Base-by-base conservation (phyloP, 495 filamentous ascomycete genomes). In the Lepidopterella palustris region DNA sequence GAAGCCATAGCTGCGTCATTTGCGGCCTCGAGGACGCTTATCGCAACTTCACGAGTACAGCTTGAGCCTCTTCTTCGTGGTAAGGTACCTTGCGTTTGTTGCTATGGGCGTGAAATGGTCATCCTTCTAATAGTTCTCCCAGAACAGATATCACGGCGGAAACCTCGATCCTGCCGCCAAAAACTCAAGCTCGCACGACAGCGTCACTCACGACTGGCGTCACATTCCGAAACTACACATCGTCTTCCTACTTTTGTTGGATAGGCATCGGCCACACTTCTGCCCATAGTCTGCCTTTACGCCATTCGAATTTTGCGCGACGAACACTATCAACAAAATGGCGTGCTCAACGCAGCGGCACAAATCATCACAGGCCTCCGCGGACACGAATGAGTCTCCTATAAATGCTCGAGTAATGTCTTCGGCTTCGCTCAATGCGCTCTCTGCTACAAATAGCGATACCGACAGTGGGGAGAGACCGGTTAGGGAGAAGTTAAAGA, bases 401-500 rank as follows among this genome's bases (percentile, higher is more conserved):
- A 23, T 51, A 23, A 23, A 62, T 31, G 47, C 27, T 5, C 54
- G 49, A 23, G 58, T 32, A 6, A 18, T 13, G 0, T 54, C 51
- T 15, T 54, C 51, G 51, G 13, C 31, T 9, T 32, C 51, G 20
- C 27, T 32, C 11, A n/a, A 31, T 32, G 51, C 27, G n/a, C 15
- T 48, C 21, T 64, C 65, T 23, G 58, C 65, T 4, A 55, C 65
- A 20, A 57, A 54, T 27, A 68, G 61, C 61, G 65, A 68, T 47
- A 64, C 48, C 25, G 65, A 64, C 11, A 59, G 57, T n/a, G 74
- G 80, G 61, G 81, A 84, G 64, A 76, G 78, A 57, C 81, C 80
- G 9, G 81, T 84, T 45, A 76, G 84, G 52, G 79, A 83, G 61
- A 80, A 86, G 65, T 68, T 87, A 45, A 81, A 83, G 70, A 77